These are phyloP conservation scores for Leccinum obscurum DNA, from an alignment of 768 basidiomycete genomes.

Conservation along the genomic window DNA sequence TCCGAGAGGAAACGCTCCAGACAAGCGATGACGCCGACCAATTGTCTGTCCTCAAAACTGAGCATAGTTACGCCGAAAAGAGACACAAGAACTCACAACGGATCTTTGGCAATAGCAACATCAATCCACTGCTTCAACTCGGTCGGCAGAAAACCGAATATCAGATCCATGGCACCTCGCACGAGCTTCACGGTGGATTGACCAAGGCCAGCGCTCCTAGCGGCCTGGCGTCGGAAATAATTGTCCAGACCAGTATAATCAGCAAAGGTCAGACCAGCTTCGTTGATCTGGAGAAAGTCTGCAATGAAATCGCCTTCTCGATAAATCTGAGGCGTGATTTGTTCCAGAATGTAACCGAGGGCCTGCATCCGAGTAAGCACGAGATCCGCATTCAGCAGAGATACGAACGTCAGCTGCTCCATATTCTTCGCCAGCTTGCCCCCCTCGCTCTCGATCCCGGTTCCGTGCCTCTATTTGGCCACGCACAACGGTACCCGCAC, in stretches of 20 bases:
- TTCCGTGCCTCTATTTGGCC: slow-evolving; percentile 61
- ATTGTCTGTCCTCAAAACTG: slow-evolving; percentile 54
- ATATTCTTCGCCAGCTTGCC: slow-evolving; percentile 55
- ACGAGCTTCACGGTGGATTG: slow-evolving; percentile 75
- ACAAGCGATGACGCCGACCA: slow-evolving; percentile 77
- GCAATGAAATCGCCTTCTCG: slow-evolving; percentile 86
- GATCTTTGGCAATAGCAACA: slow-evolving; percentile 68
- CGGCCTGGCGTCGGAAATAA: slow-evolving; percentile 93
- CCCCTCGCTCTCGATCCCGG: slow-evolving; percentile 50
- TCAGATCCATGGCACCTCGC: slow-evolving; percentile 88
- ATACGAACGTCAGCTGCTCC: slow-evolving; percentile 67
- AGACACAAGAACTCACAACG: slow-evolving; percentile 48
- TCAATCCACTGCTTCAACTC: slow-evolving; percentile 90
- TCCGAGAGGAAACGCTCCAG: slow-evolving; percentile 77
- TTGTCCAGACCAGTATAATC: slow-evolving; percentile 94
- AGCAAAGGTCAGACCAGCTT: slow-evolving; percentile 86
- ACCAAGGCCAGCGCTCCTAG: slow-evolving; percentile 64
- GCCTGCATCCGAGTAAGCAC: slow-evolving; percentile 47
- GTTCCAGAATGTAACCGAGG: slow-evolving; percentile 70
- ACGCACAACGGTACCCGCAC: slow-evolving; percentile 82
- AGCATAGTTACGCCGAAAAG: slow-evolving; percentile 3
- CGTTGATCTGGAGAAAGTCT: slow-evolving; percentile 91
- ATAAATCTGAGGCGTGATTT: slow-evolving; percentile 73
- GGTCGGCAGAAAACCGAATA: slow-evolving; percentile 87
- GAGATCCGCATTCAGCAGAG: not conserved